These are phyloP conservation scores for Turnera subulata DNA, from an alignment of 345 rosid genomes.

Conservation along the genomic window DNA sequence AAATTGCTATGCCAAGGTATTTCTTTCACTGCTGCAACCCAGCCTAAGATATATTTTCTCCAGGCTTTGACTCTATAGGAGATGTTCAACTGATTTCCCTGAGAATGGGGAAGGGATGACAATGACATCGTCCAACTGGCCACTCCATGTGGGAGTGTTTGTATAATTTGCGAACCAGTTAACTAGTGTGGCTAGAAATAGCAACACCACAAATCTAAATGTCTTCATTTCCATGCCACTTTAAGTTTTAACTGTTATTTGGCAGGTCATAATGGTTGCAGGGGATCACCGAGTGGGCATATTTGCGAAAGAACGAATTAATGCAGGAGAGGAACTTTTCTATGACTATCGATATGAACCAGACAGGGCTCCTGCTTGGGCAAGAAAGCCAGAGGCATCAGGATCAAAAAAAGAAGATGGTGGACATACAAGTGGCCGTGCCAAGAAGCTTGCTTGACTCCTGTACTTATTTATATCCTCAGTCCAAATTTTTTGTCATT, in stretches of 20 bases:
- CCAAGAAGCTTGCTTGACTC: slow-evolving; percentile 86
- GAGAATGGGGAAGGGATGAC: too few species aligned
- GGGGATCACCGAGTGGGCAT: slow-evolving; percentile 97
- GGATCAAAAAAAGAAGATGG: slow-evolving; percentile 84
- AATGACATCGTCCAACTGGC: too few species aligned
- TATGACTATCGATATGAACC: slow-evolving; percentile 96
- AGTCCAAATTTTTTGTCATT: slow-evolving; percentile 11
- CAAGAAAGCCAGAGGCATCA: slow-evolving; percentile 83
- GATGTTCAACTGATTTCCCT: too few species aligned
- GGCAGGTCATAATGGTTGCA: slow-evolving; percentile 92
- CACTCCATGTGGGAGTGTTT: too few species aligned
- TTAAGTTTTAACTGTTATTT: neutral
- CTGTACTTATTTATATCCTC: slow-evolving; percentile 15
- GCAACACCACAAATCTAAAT: neutral
- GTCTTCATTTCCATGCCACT: neutral
- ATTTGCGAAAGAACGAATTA: slow-evolving; percentile 89
- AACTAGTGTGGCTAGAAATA: too few species aligned
- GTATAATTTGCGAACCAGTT: too few species aligned
- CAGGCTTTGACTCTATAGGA: too few species aligned
- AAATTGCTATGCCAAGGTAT: slow-evolving; percentile 96
- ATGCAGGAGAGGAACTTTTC: slow-evolving; percentile 88
- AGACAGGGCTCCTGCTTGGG: slow-evolving; percentile 99
- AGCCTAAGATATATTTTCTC: too few species aligned
- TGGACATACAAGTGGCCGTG: slow-evolving; percentile 75
- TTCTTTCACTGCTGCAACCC: neutral